These are phyloP conservation scores for Dactylellina parvicollis DNA, from an alignment of 2,329 filamentous ascomycete species.

Conservation along the genomic window DNA sequence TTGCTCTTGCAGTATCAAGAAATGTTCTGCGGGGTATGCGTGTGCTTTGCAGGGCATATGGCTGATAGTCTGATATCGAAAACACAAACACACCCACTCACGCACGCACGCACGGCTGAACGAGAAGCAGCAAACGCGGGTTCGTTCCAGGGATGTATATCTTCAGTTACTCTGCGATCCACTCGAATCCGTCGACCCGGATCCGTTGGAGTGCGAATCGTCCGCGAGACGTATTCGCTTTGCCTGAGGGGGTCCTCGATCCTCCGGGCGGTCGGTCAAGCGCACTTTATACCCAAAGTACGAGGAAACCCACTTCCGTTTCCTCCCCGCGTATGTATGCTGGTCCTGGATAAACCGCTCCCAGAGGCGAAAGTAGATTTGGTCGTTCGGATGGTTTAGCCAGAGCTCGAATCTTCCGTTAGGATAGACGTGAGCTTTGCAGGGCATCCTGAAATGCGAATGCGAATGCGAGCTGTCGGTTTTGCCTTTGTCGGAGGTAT, in stretches of 20 bases:
- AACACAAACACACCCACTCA: too few relatives aligned
- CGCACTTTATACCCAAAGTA: slow-evolving; percentile 52
- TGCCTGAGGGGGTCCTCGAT: slow-evolving; percentile 14
- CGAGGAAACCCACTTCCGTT: slow-evolving; percentile 51
- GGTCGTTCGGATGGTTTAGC: slow-evolving; percentile 47
- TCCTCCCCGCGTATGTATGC: slow-evolving; percentile 40
- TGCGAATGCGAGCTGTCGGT: neutral
- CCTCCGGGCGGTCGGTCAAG: slow-evolving; percentile 21
- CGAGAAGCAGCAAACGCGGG: neutral
- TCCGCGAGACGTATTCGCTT: slow-evolving; percentile 22
- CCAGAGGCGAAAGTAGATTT: slow-evolving; percentile 51
- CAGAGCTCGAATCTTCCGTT: slow-evolving; percentile 51
- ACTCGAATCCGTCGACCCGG: slow-evolving; percentile 17
- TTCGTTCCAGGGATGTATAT: neutral
- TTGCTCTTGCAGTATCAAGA: neutral
- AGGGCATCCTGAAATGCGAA: slow-evolving; percentile 40
- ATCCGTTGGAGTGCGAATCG: slow-evolving; percentile 10
- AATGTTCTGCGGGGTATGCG: neutral
- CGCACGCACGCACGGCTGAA: neutral
- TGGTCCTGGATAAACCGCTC: slow-evolving; percentile 51
- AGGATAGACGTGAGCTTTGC: slow-evolving; percentile 52
- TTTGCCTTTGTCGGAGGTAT: neutral
- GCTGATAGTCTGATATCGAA: neutral
- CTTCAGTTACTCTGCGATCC: neutral
- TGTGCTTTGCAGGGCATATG: neutral